Base-by-base conservation (phyloP, 441 rosid genomes). In the Brassica balearica region DNA sequence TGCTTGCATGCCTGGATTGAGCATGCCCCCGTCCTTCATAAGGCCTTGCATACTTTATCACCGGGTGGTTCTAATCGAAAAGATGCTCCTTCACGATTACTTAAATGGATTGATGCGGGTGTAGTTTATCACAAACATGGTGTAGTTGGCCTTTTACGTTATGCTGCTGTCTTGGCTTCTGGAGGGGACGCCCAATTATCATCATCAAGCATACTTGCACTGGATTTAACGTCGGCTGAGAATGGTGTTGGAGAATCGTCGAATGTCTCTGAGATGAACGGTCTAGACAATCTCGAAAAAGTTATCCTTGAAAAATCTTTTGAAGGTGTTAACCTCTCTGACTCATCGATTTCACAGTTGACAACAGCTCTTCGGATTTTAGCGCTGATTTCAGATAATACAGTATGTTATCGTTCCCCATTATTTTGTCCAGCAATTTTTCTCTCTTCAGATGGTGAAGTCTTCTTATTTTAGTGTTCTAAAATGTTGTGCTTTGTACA, bases 101-200 rank as follows among this genome's bases (percentile, higher is more conserved):
- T 96, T 85, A 97, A 91, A 74, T 96, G 97, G 97, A 87, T 94
- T 77, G 99, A 96, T 91, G 93, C 97, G 80, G 97, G 93, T 66
- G 87, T 90, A 56, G 97, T 94, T 80, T 93, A 92, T 87, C 97
- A 96, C 78, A 96, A 96, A 86, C 91, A 88, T 80, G 98, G 98
- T 71, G 87, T 88, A 71, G 86, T 85, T 84, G 97, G 99, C 71
- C 97, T 96, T 83, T 85, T 96, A 69, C 90, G 96, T 53, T 96
- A 96, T 85, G 93, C 91, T 80, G 95, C 98, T 51, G 89, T 86
- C 70, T 75, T 96, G 84, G 98, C 93, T 76, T 92, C 97, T 72
- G 99, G 97, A 63, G 99, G 98, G 74, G 99, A 96, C 80, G 92
- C 97, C 32, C 97, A 89, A 71, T 83, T 87, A 81, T 88, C 93